Evolutionary conservation across 495 filamentous ascomycete genomes (phyloP), one percentile per base, ranked within the genome.

Genomic region (Durotheca rogersii): DNA sequence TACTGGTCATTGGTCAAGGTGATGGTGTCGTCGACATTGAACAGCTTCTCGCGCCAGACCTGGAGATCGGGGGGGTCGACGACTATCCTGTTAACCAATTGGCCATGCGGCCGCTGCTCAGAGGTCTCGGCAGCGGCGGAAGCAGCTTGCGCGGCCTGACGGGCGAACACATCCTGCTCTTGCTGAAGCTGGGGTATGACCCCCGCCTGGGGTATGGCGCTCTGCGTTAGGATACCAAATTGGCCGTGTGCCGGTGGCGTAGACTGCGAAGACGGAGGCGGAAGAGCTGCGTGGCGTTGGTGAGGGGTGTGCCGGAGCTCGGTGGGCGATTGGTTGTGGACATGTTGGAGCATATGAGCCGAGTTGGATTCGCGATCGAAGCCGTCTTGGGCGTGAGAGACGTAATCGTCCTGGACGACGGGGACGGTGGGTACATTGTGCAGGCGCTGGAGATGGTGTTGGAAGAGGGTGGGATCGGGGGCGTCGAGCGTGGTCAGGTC

Each of bases 1-100:
- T 81, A 91, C 87, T 93, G 77, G 44, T 92, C 85, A 72, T 90
- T 85, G 25, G 79, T 88, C 60, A 95, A 61, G 5, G 80, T 81
- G 36, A 95, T 85, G 7, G 74, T 79, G 19, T 88, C 83, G 53
- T 90, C 81, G 11, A 92, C 83, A 60, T 88, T 72, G 65, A 94
- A 95, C 33, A 94, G 71, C 58, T 76, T 82, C 50, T 85, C 74
- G 46, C 89, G 78, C 89, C 89, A 95, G 43, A 74, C 69, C 11
- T 80, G 73, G 32, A 94, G 78, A 51, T 87, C 72, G 1, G 87
- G 85, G 27, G 88, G 87, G 52, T 88, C 68, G 9, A 78, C 67
- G 18, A 89, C 73, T 46, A 83, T 70, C 65, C 75, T 84, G 51
- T 77, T 70, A 31, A 81, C 56, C 19, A 72, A 65, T 72, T 65